These are phyloP conservation scores for Epichloe scottii DNA, from an alignment of 2,329 filamentous ascomycete species.

Conservation along the genomic window DNA sequence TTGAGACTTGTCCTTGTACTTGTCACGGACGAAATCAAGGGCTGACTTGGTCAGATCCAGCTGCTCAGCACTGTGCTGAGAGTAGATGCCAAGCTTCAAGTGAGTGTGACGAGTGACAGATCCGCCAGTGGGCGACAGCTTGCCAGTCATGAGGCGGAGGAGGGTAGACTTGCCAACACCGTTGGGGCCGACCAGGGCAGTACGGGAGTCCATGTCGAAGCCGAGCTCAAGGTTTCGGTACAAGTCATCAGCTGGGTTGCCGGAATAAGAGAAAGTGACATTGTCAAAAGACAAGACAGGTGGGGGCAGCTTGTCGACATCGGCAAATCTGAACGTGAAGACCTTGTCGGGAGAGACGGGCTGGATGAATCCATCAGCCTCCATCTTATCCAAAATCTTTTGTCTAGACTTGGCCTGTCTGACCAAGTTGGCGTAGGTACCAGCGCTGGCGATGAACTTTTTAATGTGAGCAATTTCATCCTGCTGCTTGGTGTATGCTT, in stretches of 20 bases:
- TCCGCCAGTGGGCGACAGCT: slow-evolving; percentile 74
- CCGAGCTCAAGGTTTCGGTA: slow-evolving; percentile 96
- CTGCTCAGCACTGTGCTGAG: slow-evolving; percentile 96
- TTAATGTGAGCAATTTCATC: slow-evolving; percentile 99
- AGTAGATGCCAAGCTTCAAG: slow-evolving; percentile 96
- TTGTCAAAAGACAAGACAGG: slow-evolving; percentile 93
- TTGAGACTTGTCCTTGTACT: slow-evolving; percentile 77
- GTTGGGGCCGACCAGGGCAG: slow-evolving; percentile 92
- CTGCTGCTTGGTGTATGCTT: slow-evolving; percentile 98
- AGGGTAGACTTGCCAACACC: slow-evolving; percentile 98
- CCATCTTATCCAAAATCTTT: slow-evolving; percentile 99
- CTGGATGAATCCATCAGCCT: slow-evolving; percentile 97
- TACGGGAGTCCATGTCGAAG: slow-evolving; percentile 99
- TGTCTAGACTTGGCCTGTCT: slow-evolving; percentile 97
- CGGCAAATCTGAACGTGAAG: slow-evolving; percentile 96
- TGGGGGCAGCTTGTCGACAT: slow-evolving; percentile 97
- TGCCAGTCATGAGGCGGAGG: slow-evolving; percentile 90
- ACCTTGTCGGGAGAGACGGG: slow-evolving; percentile 73
- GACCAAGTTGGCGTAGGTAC: slow-evolving; percentile 99
- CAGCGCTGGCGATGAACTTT: slow-evolving; percentile 98
- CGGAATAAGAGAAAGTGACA: slow-evolving; percentile 96
- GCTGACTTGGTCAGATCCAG: slow-evolving; percentile 96
- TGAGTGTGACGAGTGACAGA: slow-evolving; percentile 86
- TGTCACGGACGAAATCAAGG: slow-evolving; percentile 94
- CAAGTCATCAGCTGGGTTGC: slow-evolving; percentile 75